phyloP scores from a whole-genome alignment of 148 eudicot genomes.

The Rhododendron mucronatum region DNA sequence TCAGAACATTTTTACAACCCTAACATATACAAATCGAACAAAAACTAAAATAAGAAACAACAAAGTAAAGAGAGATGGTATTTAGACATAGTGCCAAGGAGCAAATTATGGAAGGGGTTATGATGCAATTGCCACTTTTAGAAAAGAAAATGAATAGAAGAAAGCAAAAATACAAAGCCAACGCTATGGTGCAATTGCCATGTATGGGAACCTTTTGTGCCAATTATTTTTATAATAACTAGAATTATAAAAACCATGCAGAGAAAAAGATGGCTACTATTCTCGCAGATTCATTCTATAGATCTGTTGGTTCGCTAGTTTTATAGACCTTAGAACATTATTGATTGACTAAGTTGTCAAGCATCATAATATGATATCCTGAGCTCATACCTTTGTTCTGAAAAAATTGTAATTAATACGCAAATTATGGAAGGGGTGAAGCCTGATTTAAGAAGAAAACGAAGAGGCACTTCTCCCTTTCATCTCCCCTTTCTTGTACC shows the following conservation, averaged over 20 bases:
- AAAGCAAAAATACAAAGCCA: not conserved
- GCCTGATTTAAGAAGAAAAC: not conserved
- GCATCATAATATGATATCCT: not conserved
- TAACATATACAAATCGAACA: not conserved
- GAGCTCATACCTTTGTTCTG: not conserved
- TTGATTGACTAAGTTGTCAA: not conserved
- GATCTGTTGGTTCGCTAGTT: not conserved
- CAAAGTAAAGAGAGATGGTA: not conserved
- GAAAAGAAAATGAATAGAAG: not conserved
- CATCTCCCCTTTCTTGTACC: not conserved
- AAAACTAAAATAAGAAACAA: not conserved
- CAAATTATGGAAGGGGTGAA: not conserved
- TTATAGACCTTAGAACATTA: not conserved
- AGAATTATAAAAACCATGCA: not conserved
- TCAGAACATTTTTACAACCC: not conserved
- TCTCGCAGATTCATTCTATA: not conserved
- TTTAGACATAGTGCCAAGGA: not conserved
- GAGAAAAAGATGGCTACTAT: not conserved
- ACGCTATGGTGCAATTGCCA: not conserved
- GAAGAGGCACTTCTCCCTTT: not conserved
- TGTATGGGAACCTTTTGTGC: not conserved
- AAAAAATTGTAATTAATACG: not conserved
- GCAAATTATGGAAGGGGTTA: no score
- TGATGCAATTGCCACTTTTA: no score
- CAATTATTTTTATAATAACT: not conserved